Conservation (phyloP, 2,329 filamentous ascomycete species). For the Pezicula rhizophila region DNA sequence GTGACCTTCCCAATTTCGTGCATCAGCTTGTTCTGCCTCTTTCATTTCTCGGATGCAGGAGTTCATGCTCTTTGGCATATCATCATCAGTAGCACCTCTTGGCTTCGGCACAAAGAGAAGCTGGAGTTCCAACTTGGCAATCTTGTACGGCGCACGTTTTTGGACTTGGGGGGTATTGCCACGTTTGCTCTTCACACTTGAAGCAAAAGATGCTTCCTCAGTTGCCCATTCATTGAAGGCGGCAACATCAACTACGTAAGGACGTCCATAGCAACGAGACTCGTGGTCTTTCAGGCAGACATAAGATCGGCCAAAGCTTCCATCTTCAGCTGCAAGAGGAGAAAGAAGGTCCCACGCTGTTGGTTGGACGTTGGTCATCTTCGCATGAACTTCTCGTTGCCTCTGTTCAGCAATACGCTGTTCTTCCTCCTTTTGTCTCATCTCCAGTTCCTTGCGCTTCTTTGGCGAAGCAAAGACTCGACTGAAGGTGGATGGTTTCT, state of each 20-base stretch:
- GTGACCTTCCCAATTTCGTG: slow-evolving; percentile 78
- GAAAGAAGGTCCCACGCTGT: slow-evolving; percentile 83
- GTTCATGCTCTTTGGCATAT: slow-evolving; percentile 99
- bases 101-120: slow-evolving; percentile 91
- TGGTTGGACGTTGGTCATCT: slow-evolving; percentile 52
- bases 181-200: slow-evolving; percentile 92
- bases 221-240: slow-evolving; percentile 99
- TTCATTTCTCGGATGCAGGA: slow-evolving; percentile 89
- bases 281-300: slow-evolving; percentile 93
- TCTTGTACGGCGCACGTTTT: slow-evolving; percentile 88
- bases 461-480: slow-evolving; percentile 90
- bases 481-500: slow-evolving; percentile 84
- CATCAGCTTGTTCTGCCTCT: slow-evolving; percentile 75
- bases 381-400: slow-evolving; percentile 58
- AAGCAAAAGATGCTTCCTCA: slow-evolving; percentile 71
- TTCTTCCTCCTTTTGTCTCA: slow-evolving; percentile 75
- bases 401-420: slow-evolving; percentile 60
- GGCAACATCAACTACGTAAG: slow-evolving; percentile 79
- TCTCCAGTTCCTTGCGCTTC: slow-evolving; percentile 91
- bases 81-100: slow-evolving; percentile 78
- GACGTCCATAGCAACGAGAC: slow-evolving; percentile 77
- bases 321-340: slow-evolving; percentile 80
- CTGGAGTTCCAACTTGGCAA: slow-evolving; percentile 91
- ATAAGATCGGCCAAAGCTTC: slow-evolving; percentile 90
- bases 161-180: slow-evolving; percentile 59